Evolutionary conservation across 23 red algal genomes (phyloP), one percentile per base, ranked within the genome.

Genomic region (Gracilaria vermiculophylla): DNA sequence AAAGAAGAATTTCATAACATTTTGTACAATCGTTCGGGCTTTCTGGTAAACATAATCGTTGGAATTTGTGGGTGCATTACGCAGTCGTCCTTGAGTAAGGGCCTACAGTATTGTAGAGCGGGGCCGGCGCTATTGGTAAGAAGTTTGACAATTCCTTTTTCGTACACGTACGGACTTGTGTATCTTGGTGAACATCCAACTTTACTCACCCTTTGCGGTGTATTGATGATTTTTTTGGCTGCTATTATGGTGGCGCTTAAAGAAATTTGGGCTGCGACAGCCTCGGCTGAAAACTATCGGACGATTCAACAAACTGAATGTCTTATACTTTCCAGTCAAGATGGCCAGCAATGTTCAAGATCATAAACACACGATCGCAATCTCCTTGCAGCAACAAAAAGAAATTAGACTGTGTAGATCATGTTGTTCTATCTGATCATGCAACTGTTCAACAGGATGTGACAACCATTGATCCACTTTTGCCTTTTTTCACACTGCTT

Each of bases 51-150:
- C 48, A n/a, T 87, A 3, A 39, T 75, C 36, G 83, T 69, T 27
- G 83, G 48, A 12, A 27, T 62, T 21, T 77, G 64, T 60, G 83
- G 57, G 34, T 74, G 19, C 61, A 43, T 52, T 37, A 50, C 48
- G 23, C 83, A 87, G 34, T 87, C 57, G 21, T 76, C 41, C 47
- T 17, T 87, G 35, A 76, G 52, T 61, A 73, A 61, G 40, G 43
- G 83, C 21, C 27, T 87, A 15, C 83, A 87, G 70, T 69, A 54
- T 0, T 87, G 83, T 53, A 13, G 83, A 15, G 67, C 83, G 47
- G 83, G 83, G 17, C 83, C 83, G 20, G 83, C 57, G 4, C 16
- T 87, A 17, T 27, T 87, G 50, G 64, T 87, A 53, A 62, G 83
- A 35, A 87, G 64, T 37, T 40, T 87, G 49, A 69, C 64, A 14